phyloP scores from a whole-genome alignment of 2,329 filamentous ascomycete species.

The Septoria petroselini region DNA sequence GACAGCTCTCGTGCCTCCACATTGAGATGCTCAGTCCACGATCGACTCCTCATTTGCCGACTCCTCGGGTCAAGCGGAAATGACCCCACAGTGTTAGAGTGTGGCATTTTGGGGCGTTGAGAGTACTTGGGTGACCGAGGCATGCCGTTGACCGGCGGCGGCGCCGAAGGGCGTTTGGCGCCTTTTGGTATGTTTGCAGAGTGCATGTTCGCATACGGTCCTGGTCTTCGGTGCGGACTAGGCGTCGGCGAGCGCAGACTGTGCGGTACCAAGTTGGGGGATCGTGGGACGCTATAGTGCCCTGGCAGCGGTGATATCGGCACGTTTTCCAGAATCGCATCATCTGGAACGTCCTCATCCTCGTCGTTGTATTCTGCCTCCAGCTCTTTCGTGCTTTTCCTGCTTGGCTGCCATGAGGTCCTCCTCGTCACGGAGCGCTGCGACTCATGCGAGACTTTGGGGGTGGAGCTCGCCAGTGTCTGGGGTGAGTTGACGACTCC shows the following conservation, averaged over 20 bases:
- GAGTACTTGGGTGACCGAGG: conserved; percentile 33
- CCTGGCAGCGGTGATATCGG: conserved; percentile 64
- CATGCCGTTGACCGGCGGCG: conserved; percentile 27
- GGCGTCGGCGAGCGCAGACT: conserved; percentile 33
- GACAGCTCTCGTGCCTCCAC: conserved; percentile 71
- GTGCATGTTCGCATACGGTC: conserved; percentile 32
- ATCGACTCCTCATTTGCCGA: conserved; percentile 53
- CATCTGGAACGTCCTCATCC: conserved; percentile 72
- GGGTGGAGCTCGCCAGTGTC: conserved; percentile 24
- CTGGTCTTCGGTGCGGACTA: conserved; percentile 35
- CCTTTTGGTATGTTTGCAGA: conserved; percentile 39
- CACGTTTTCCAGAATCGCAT: conserved; percentile 75
- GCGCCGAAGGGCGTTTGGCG: conserved; percentile 35
- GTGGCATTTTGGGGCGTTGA: conserved; percentile 32
- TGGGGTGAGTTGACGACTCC: conserved; percentile 22
- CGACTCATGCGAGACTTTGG: conserved; percentile 27
- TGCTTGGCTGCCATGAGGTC: conserved; percentile 63
- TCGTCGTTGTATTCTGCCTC: conserved; percentile 78
- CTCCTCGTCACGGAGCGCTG: conserved; percentile 33
- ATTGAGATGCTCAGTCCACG: conserved; percentile 71
- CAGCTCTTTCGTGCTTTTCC: conserved; percentile 67
- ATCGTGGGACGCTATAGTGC: conserved; percentile 35
- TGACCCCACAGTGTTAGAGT: conserved; percentile 33
- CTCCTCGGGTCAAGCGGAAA: conserved; percentile 31
- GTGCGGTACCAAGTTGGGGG: conserved; percentile 15